Evolutionary conservation across 495 filamentous ascomycete species (phyloP).

Genomic region (Hapsidospora chrysogenum): DNA sequence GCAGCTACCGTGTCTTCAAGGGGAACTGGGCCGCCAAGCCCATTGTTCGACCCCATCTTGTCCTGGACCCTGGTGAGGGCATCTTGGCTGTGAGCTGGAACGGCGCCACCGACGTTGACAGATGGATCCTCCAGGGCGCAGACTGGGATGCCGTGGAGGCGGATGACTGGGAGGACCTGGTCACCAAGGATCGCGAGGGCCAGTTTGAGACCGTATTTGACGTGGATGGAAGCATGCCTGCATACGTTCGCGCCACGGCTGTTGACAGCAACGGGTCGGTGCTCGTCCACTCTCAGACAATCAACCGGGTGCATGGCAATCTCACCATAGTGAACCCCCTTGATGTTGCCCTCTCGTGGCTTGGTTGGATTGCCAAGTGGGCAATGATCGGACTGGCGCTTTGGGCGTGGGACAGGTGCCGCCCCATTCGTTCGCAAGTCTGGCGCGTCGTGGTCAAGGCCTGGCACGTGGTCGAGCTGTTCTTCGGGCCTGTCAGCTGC

Average conservation of each 20-base stretch:
- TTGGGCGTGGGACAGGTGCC: background rate
- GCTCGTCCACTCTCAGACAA: background rate
- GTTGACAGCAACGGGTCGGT: background rate
- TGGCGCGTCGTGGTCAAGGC: background rate
- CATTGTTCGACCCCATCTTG: slow-evolving; percentile 6
- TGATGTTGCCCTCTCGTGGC: background rate
- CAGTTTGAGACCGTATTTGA: background rate
- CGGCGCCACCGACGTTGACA: slow-evolving; percentile 10
- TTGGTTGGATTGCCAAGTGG: background rate
- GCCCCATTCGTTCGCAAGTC: background rate
- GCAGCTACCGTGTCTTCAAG: slow-evolving; percentile 11
- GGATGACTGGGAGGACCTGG: background rate
- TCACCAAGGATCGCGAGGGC: background rate
- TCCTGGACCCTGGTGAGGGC: slow-evolving; percentile 1
- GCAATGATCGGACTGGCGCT: background rate
- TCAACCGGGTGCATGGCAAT: background rate
- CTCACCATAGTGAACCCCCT: background rate
- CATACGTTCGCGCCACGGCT: background rate
- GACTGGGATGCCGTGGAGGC: background rate
- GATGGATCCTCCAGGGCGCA: slow-evolving; percentile 4
- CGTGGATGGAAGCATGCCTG: background rate
- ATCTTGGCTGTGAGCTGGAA: slow-evolving; percentile 12
- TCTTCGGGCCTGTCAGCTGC: no score
- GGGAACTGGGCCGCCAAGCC: slow-evolving; percentile 10
- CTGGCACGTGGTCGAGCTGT: background rate